A percentile compares a stretch with the other conserved stretches of the same genome.
phyloP scores from a whole-genome alignment of 1,284 basidiomycete genomes.

The Sphaerobolus stellatus region DNA sequence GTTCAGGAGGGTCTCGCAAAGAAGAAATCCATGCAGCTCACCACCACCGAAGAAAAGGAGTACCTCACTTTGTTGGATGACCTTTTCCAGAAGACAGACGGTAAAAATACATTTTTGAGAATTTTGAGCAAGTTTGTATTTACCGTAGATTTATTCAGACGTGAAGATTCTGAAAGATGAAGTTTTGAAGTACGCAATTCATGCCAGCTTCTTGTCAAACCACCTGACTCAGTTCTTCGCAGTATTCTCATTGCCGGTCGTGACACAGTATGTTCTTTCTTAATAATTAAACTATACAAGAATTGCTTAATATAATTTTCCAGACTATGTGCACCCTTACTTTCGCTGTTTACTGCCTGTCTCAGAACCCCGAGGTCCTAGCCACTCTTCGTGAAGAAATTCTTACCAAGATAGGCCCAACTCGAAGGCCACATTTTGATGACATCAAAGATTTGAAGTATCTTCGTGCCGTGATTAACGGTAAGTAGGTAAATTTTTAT shows the following conservation, averaged over 20 bases:
- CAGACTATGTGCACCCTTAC: slow-evolving; percentile 54
- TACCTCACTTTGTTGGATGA: slow-evolving; percentile 48
- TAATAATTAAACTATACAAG: background rate
- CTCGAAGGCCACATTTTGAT: slow-evolving; percentile 48
- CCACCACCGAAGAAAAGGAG: slow-evolving; percentile 14
- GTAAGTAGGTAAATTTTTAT: slow-evolving; percentile 28
- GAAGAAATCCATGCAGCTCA: slow-evolving; percentile 16
- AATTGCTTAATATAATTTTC: background rate
- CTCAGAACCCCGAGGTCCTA: slow-evolving; percentile 47
- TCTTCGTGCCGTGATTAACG: slow-evolving; percentile 59
- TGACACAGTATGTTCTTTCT: slow-evolving; percentile 42
- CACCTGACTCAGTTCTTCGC: background rate
- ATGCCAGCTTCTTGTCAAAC: slow-evolving; percentile 31
- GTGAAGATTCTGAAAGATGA: slow-evolving; percentile 41
- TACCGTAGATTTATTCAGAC: slow-evolving; percentile 27
- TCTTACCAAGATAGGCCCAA: slow-evolving; percentile 45
- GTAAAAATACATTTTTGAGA: slow-evolving; percentile 25
- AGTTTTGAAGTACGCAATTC: slow-evolving; percentile 44
- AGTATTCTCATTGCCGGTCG: slow-evolving; percentile 31
- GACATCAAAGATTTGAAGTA: slow-evolving; percentile 58
- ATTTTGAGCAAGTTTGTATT: background rate
- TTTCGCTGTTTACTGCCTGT: slow-evolving; percentile 54
- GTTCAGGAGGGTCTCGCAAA: slow-evolving; percentile 24
- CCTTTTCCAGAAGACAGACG: slow-evolving; percentile 48
- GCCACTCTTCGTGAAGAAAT: slow-evolving; percentile 55